Base-by-base conservation (phyloP, 768 basidiomycete genomes). In the Omphalotus guepiniiformis region DNA sequence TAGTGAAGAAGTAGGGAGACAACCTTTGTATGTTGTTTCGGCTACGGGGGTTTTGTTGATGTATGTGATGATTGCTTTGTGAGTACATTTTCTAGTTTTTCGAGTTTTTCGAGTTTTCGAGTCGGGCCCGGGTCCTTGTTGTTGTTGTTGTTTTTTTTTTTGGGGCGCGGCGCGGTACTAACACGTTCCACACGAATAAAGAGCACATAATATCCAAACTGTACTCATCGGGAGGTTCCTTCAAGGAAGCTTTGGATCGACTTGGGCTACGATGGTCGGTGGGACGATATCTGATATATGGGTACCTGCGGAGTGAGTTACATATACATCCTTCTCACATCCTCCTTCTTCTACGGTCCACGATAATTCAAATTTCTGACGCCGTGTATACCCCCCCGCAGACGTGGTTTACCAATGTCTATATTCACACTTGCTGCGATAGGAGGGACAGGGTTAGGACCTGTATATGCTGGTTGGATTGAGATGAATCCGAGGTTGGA, bases 331-430 rank as follows among this genome's bases (percentile, higher is more conserved):
- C 32, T 19, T 13, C 9, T n/a, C n/a, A n/a, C n/a, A n/a, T n/a
- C n/a, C n/a, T n/a, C n/a, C n/a, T n/a, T 19, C 21, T 40, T 42
- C 11, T 30, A 15, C 29, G n/a, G n/a, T n/a, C n/a, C n/a, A n/a
- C n/a, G 29, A 9, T 39, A 28, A 42, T n/a, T 3, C 21, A 26
- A 22, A 13, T 32, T n/a, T n/a, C n/a, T n/a, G n/a, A n/a, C n/a
- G n/a, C n/a, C n/a, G n/a, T n/a, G n/a, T n/a, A n/a, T n/a, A n/a
- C n/a, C n/a, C n/a, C n/a, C n/a, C n/a, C n/a, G n/a, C 48, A 88
- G 85, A 39, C 85, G 89, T 3, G 87, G 88, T 1, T 56, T 85
- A 1, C 88, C 88, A 0, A 91, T 92, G 87, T 71, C 85, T 0
- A 58, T 86, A 1, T 94, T 89, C 60, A 70, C 85, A 0, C 55